Evolutionary conservation across 164 flowering plant genomes (phyloP).

Genomic region (Stephania yunnanensis): DNA sequence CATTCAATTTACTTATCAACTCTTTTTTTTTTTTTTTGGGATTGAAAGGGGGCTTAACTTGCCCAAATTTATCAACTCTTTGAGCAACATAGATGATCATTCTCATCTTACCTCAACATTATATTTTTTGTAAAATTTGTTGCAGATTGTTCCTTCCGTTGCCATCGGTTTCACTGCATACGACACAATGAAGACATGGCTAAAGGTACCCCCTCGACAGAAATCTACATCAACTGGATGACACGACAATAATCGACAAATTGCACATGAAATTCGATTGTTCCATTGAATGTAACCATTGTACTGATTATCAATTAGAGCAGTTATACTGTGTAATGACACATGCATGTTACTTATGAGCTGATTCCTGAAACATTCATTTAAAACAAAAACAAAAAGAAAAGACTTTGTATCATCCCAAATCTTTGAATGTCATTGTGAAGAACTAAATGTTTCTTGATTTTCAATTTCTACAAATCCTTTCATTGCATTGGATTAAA

Average conservation of each 20-base stretch:
- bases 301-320: neutral
- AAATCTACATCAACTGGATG: slow-evolving; percentile 33
- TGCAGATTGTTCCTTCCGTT: slow-evolving; percentile 92
- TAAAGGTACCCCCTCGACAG: slow-evolving; percentile 70
- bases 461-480: neutral
- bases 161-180: slow-evolving; percentile 94
- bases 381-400: neutral
- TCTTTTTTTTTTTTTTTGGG: no score
- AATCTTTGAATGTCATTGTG: no score
- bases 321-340: neutral
- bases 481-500: neutral
- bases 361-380: neutral
- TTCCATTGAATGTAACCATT: neutral
- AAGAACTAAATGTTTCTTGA: neutral
- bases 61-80: no score
- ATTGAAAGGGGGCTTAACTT: no score
- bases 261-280: neutral
- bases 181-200: slow-evolving; percentile 81
- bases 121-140: neutral
- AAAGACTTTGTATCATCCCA: no score
- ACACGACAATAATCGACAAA: neutral
- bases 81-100: no score
- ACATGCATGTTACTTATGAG: neutral
- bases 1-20: no score
- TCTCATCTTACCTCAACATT: neutral